Conservation (phyloP, 2,329 filamentous ascomycete genomes). For the Colletotrichum cuscutae region DNA sequence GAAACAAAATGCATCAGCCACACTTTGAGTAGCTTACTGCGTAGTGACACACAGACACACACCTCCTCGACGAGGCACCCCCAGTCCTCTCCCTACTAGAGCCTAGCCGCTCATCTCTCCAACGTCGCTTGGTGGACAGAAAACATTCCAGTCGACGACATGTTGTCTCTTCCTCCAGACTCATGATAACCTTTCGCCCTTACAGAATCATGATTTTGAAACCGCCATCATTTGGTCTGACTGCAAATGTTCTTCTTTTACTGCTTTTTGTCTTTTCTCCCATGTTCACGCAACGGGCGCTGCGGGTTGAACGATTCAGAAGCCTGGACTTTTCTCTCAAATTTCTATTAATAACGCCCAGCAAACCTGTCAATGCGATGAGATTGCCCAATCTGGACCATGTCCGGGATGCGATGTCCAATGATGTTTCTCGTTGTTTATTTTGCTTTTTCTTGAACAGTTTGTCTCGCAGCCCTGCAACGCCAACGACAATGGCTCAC, state of each 20-base stretch:
- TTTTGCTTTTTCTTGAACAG: slow-evolving; percentile 25
- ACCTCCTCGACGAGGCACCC: not conserved
- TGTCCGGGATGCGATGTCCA: slow-evolving; percentile 27
- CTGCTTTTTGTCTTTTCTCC: not conserved
- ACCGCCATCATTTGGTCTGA: not conserved
- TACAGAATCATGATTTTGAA: not conserved
- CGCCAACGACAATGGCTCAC: slow-evolving; percentile 9
- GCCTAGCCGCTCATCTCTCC: slow-evolving; percentile 3
- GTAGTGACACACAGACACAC: slow-evolving; percentile 1
- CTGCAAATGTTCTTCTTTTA: not conserved
- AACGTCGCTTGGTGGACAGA: slow-evolving; percentile 20
- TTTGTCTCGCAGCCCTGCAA: slow-evolving; percentile 17
- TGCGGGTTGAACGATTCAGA: slow-evolving; percentile 1
- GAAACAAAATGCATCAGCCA: slow-evolving; percentile 10
- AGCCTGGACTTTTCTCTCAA: not conserved
- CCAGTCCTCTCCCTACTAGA: not conserved
- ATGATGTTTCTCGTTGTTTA: slow-evolving; percentile 22
- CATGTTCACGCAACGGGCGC: not conserved
- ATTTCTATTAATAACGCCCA: slow-evolving; percentile 23
- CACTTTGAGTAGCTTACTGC: slow-evolving; percentile 4
- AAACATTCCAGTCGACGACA: slow-evolving; percentile 24
- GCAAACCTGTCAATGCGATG: slow-evolving; percentile 23
- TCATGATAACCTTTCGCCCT: not conserved
- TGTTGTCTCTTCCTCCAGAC: slow-evolving; percentile 26
- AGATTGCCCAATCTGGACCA: slow-evolving; percentile 28